Evolutionary conservation across 139 green algal genomes (phyloP).

Genomic region (Chlorokybus atmophyticus): DNA sequence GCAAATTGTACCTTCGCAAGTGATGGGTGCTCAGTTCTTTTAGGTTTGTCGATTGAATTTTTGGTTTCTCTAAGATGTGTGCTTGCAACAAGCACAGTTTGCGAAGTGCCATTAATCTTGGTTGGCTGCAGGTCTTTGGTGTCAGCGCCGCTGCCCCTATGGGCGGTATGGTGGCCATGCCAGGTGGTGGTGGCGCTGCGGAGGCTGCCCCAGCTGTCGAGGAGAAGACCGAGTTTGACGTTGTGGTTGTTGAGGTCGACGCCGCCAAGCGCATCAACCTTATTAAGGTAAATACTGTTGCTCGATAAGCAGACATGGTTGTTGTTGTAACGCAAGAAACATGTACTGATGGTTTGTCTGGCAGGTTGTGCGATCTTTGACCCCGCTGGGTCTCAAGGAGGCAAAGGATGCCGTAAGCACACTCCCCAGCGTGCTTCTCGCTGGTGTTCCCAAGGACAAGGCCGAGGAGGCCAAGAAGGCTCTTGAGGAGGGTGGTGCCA

Average conservation of each 20-base stretch:
- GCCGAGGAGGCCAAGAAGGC: conserved; percentile 25
- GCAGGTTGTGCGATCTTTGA: conserved; percentile 24
- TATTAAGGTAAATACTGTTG: too few relatives aligned
- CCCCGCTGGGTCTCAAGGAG: conserved; percentile 29
- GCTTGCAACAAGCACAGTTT: too few relatives aligned
- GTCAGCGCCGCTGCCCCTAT: conserved; percentile 34
- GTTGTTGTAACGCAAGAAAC: too few relatives aligned
- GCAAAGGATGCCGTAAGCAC: conserved; percentile 34
- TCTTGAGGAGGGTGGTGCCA: conserved; percentile 20
- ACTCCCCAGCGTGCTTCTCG: conserved; percentile 23
- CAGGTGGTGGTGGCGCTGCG: conserved; percentile 27
- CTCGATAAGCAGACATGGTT: too few relatives aligned
- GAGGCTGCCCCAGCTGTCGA: conserved; percentile 32
- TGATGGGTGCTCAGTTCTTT: too few relatives aligned
- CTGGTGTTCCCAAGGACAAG: conserved; percentile 24
- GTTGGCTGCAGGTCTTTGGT: too few relatives aligned
- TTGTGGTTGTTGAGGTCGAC: conserved; percentile 43
- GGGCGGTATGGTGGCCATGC: conserved; percentile 30
- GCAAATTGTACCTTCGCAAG: too few relatives aligned
- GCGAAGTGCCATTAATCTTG: too few relatives aligned
- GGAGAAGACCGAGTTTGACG: conserved; percentile 52
- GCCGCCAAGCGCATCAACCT: conserved; percentile 36
- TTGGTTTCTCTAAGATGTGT: too few relatives aligned
- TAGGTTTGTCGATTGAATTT: too few relatives aligned
- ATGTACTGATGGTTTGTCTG: too few relatives aligned